phyloP scores from a whole-genome alignment of 1,139 yeast genomes.

The Pichia sp. region DNA sequence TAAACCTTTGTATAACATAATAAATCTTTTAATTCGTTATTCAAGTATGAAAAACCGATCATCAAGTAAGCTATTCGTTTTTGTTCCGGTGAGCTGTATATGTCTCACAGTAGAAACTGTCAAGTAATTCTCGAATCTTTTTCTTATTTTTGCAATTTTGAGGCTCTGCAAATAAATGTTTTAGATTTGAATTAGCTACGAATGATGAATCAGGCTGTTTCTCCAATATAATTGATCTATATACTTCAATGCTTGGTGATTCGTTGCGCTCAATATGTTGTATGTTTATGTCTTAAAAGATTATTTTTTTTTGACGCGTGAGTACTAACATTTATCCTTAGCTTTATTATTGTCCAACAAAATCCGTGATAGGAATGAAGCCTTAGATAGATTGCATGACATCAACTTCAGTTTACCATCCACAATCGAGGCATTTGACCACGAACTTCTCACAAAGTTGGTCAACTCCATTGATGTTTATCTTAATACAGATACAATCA shows the following conservation, averaged over 20 bases:
- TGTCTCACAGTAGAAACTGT: too few species aligned
- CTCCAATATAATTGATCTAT: not conserved
- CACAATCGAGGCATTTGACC: constrained; percentile 15
- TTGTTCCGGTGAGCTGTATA: too few species aligned
- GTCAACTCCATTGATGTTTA: constrained; percentile 35
- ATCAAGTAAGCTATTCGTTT: too few species aligned
- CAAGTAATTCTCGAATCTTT: too few species aligned
- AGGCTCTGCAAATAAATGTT: too few species aligned
- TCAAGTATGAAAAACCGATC: not conserved
- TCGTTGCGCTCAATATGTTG: constrained; percentile 10
- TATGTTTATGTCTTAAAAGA: constrained; percentile 1
- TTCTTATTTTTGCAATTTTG: too few species aligned
- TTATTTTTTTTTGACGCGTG: not conserved
- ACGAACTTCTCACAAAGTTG: constrained; percentile 25
- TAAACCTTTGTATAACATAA: constrained; percentile 15
- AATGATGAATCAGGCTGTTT: too few species aligned
- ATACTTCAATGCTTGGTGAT: constrained; percentile 2
- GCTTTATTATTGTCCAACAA: constrained; percentile 38
- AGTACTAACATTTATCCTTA: constrained; percentile 5
- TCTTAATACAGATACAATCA: constrained; percentile 36
- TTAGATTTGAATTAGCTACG: too few species aligned
- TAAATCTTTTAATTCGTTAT: constrained; percentile 13
- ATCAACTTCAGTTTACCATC: constrained; percentile 21
- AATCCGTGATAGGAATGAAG: constrained; percentile 48
- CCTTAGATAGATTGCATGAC: constrained; percentile 36